phyloP scores from a whole-genome alignment of 768 basidiomycete species.

The Suillus variegatus region DNA sequence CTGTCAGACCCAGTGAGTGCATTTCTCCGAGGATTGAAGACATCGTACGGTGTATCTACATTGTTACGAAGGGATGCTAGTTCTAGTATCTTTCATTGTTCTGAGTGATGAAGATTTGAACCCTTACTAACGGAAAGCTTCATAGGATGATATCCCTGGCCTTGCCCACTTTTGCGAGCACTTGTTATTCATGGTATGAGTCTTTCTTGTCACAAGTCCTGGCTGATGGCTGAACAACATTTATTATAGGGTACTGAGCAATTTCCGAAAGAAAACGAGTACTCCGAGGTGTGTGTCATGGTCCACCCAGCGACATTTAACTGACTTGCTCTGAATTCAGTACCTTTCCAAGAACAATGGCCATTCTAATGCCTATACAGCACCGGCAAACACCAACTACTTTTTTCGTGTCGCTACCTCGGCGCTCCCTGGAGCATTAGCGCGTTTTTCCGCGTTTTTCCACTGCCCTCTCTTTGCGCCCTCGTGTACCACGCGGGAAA shows the following conservation, averaged over 20 bases:
- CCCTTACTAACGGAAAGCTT: slow-evolving; percentile 1
- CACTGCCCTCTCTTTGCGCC: slow-evolving; percentile 88
- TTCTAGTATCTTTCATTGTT: neutral
- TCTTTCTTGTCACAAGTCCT: neutral
- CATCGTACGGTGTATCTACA: neutral
- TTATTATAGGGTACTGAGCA: slow-evolving; percentile 68
- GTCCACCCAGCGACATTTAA: neutral
- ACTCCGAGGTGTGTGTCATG: slow-evolving; percentile 65
- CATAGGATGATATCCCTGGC: slow-evolving; percentile 84
- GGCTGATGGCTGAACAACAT: slow-evolving; percentile 9
- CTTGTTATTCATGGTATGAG: slow-evolving; percentile 87
- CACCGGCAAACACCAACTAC: slow-evolving; percentile 90
- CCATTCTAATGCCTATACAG: slow-evolving; percentile 90
- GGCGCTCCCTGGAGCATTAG: slow-evolving; percentile 67
- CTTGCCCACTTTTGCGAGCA: slow-evolving; percentile 97
- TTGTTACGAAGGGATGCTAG: neutral
- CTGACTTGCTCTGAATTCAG: slow-evolving; percentile 33
- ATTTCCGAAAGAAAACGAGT: slow-evolving; percentile 93
- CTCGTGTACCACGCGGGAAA: slow-evolving; percentile 84
- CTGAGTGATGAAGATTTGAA: neutral
- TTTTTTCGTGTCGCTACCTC: slow-evolving; percentile 71
- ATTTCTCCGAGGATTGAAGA: neutral
- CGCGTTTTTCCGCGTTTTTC: slow-evolving; percentile 86
- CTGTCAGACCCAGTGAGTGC: slow-evolving; percentile 83
- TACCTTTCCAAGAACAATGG: slow-evolving; percentile 84